Evolutionary conservation across 108 stramenopile genomes (phyloP).

Genomic region (Aurantiochytrium sp.): DNA sequence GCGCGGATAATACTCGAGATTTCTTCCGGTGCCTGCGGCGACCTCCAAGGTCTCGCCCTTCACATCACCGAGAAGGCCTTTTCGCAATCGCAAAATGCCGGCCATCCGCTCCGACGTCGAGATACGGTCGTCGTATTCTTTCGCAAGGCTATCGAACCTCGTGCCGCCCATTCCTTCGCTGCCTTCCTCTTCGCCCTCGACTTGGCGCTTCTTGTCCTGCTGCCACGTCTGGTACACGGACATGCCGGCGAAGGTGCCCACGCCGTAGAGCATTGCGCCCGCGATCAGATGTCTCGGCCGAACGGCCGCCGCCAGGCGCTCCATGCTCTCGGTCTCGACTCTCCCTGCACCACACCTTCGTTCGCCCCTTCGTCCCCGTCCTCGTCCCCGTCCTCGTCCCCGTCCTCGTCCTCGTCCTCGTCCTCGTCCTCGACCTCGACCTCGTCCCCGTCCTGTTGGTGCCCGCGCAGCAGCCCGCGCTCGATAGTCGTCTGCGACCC

Average conservation of each 20-base stretch:
- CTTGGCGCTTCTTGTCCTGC: background rate
- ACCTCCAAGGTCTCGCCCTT: slow-evolving; percentile 70
- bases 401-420: too few species aligned
- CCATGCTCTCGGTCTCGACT: background rate
- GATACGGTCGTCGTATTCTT: background rate
- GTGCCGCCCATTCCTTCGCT: background rate
- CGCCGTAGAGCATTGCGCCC: background rate
- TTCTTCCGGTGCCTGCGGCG: slow-evolving; percentile 74
- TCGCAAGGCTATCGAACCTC: background rate
- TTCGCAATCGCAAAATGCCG: background rate
- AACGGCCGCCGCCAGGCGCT: background rate
- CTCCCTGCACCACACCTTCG: too few species aligned
- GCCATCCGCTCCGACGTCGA: background rate
- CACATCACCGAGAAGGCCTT: background rate
- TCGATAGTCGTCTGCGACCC: too few species aligned
- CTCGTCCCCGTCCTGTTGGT: too few species aligned
- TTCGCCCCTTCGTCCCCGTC: too few species aligned
- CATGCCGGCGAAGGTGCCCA: background rate
- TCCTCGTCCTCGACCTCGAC: too few species aligned
- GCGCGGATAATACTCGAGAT: slow-evolving; percentile 54
- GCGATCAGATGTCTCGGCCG: background rate
- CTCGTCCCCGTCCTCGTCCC: too few species aligned
- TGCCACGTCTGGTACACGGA: background rate
- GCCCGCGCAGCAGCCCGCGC: too few species aligned
- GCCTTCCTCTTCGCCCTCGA: too few species aligned